Conservation (phyloP, 805 yeast genomes). For the Hanseniaspora hatyaiensis region DNA sequence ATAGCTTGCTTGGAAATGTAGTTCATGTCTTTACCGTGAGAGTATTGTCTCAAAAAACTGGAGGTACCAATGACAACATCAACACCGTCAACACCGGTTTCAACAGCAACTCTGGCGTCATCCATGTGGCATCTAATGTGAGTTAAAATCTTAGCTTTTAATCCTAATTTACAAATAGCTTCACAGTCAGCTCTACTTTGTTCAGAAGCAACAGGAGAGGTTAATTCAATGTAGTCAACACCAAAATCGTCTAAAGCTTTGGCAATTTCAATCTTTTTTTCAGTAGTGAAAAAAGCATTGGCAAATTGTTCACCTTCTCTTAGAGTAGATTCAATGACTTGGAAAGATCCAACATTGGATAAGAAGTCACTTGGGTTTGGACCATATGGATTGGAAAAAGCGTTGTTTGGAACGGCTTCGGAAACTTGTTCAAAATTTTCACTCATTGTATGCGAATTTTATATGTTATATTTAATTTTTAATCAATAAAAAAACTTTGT, state of each 20-base stretch:
- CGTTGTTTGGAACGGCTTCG: conserved; percentile 29
- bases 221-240: conserved; percentile 92
- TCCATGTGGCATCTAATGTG: conserved; percentile 99
- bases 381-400: conserved; percentile 68
- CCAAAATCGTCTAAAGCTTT: conserved; percentile 95
- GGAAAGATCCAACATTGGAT: conserved; percentile 79
- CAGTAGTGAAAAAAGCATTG: conserved; percentile 88
- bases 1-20: conserved; percentile 91
- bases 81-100: conserved; percentile 98
- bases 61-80: conserved; percentile 98
- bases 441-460: background rate
- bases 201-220: conserved; percentile 96
- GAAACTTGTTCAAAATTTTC: conserved; percentile 34
- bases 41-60: conserved; percentile 82
- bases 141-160: conserved; percentile 88
- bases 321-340: conserved; percentile 86
- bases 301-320: conserved; percentile 99
- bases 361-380: conserved; percentile 88
- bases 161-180: conserved; percentile 93
- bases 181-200: conserved; percentile 90
- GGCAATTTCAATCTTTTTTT: conserved; percentile 92
- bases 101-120: conserved; percentile 93
- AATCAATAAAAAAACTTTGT: no score
- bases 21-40: conserved; percentile 98
- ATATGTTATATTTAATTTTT: background rate